These are phyloP conservation scores for Penicillium sp. DNA, from an alignment of 2,329 filamentous ascomycete genomes.

Conservation along the genomic window DNA sequence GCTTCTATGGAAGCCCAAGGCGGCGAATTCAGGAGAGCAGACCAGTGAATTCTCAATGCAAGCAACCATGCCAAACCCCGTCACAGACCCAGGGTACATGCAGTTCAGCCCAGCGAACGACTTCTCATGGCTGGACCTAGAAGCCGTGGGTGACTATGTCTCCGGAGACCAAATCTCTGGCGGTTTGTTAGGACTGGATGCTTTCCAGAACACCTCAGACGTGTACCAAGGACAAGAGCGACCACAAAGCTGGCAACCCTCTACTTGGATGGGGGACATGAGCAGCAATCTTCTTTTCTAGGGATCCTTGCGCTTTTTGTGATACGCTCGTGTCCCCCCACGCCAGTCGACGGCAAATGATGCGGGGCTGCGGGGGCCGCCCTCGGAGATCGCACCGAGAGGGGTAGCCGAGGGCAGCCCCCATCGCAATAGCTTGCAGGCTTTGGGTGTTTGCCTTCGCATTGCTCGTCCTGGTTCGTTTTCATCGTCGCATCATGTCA, in stretches of 20 bases:
- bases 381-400: constrained; percentile 28
- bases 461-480: background rate
- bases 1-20: constrained; percentile 58
- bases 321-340: background rate
- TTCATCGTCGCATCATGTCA: constrained; percentile 15
- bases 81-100: constrained; percentile 42
- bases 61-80: constrained; percentile 30
- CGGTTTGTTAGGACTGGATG: constrained; percentile 38
- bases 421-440: constrained; percentile 3
- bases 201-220: constrained; percentile 34
- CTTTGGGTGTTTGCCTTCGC: background rate
- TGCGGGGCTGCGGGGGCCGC: constrained; percentile 27
- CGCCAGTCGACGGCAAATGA: constrained; percentile 17
- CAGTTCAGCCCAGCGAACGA: constrained; percentile 54
- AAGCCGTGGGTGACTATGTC: constrained; percentile 61
- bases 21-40: constrained; percentile 27
- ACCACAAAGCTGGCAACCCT: constrained; percentile 39
- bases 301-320: background rate
- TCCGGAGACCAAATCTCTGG: constrained; percentile 46
- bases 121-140: constrained; percentile 64
- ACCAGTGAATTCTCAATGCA: constrained; percentile 36
- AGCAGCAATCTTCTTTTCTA: constrained; percentile 39
- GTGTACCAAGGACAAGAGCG: constrained; percentile 36
- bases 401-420: constrained; percentile 19
- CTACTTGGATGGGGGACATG: constrained; percentile 46